phyloP scores from a whole-genome alignment of 208 protist genomes.

The Spongospora subterranea region DNA sequence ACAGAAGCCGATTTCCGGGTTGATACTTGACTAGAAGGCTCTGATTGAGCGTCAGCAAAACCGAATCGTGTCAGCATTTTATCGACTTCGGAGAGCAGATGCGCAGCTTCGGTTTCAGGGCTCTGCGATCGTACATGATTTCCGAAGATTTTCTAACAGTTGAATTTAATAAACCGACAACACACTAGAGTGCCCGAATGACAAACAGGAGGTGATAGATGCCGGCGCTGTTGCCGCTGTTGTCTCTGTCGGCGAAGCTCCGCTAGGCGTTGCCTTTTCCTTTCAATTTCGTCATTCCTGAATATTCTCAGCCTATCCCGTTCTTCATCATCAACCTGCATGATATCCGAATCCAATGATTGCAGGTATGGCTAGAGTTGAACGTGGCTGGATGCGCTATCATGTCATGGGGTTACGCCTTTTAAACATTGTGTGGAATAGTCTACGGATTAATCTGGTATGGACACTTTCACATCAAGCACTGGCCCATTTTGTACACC shows the following conservation, averaged over 20 bases:
- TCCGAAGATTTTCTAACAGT: background rate
- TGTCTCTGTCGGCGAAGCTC: slow-evolving; percentile 15
- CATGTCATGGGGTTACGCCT: too few relatives aligned
- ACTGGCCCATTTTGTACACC: background rate
- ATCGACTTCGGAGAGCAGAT: slow-evolving; percentile 1
- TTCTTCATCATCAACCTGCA: background rate
- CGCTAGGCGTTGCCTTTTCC: background rate
- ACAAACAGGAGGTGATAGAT: background rate
- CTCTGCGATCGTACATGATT: background rate
- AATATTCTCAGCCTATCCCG: background rate
- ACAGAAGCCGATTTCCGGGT: background rate
- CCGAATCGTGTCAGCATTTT: slow-evolving; percentile 26
- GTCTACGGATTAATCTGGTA: background rate
- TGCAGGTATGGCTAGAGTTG: background rate
- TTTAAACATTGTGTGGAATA: background rate
- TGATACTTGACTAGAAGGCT: background rate
- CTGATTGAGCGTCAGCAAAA: background rate
- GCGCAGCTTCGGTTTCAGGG: background rate
- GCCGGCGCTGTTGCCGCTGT: slow-evolving; percentile 46
- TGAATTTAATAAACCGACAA: background rate
- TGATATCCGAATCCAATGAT: background rate
- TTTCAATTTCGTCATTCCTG: slow-evolving; percentile 9
- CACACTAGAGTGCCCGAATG: background rate
- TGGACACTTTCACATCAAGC: background rate
- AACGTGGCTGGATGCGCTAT: background rate